Percentiles rank a stretch among this genome's conserved stretches.
These are phyloP conservation scores for Blastobotrys americana DNA, from an alignment of 805 yeast genomes.

Conservation along the genomic window DNA sequence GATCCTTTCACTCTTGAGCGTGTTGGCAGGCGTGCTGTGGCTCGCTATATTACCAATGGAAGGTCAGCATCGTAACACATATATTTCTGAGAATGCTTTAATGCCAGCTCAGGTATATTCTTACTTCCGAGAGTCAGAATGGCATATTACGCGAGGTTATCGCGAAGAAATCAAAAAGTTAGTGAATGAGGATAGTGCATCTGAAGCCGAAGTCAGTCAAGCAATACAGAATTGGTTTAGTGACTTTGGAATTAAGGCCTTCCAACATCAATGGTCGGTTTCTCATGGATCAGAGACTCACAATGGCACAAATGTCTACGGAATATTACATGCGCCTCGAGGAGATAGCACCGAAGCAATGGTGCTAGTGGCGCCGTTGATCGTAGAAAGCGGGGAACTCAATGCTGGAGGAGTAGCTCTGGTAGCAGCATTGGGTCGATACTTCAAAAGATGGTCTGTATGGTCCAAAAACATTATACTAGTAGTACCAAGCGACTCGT, in stretches of 20 bases:
- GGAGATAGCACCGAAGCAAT: constrained; percentile 96
- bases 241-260: constrained; percentile 66
- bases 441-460: constrained; percentile 76
- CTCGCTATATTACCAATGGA: constrained; percentile 60
- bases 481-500: constrained; percentile 70
- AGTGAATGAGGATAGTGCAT: constrained; percentile 13
- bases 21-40: constrained; percentile 44
- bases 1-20: constrained; percentile 24
- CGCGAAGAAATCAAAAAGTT: constrained; percentile 49
- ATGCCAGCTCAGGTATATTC: constrained; percentile 95
- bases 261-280: constrained; percentile 35
- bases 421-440: constrained; percentile 65
- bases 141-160: constrained; percentile 86
- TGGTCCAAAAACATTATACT: constrained; percentile 94
- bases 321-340: constrained; percentile 82
- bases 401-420: constrained; percentile 80
- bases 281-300: constrained; percentile 22
- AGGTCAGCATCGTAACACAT: constrained; percentile 77
- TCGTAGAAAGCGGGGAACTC: constrained; percentile 50
- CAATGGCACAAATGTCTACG: constrained; percentile 54
- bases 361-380: constrained; percentile 86
- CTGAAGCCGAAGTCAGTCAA: constrained; percentile 36
- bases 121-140: constrained; percentile 87
- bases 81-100: constrained; percentile 90
- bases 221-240: constrained; percentile 52